Evolutionary conservation across 1,139 yeast genomes (phyloP), one percentile per base, ranked within the genome.

Genomic region (Candida labiduridarum): DNA sequence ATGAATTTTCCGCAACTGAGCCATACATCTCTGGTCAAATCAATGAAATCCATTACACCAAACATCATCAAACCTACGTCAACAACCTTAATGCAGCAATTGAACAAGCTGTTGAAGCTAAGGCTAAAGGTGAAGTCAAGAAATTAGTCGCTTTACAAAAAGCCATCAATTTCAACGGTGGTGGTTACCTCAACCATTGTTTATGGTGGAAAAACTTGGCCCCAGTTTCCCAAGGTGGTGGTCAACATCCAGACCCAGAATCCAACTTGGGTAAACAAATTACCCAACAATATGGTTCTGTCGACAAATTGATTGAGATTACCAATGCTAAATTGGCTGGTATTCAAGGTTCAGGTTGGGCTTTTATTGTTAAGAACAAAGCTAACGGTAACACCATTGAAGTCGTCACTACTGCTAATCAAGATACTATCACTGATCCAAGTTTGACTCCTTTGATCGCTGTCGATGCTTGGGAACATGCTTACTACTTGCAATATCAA

Each of bases 381-480:
- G 87, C 82, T 60, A 89, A 87, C 61, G 94, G 94, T 59, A 74
- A 72, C 35, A 82, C 85, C 47, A 71, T 92, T 64, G 96, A 89
- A 60, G 88, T 92, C 52, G 88, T 90, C 55, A 89, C 92, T 66
- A 89, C 92, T 60, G 79, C 83, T 60, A 92, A 92, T 79, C 98
- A 92, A 73, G 98, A 92, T 72, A 88, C 96, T 40, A 90, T 89
- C 38, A 79, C 87, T 46, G 87, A 90, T 40, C 76, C 82, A 30
- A 51, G 49, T 15, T 79, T 82, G 66, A 79, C 84, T 50, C 97
- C 97, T 46, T 78, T 92, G 69, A 81, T 92, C 54, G 98, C 97
- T 49, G 89, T 92, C 68, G 98, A 92, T 66, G 97, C 98, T 55
- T 92, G 98, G 98, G 98, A 92, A 74, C 98, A 92, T 67, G 97